Percentiles rank a stretch among this genome's conserved stretches.
These are phyloP conservation scores for Bryoglossum gracile DNA, from an alignment of 495 filamentous ascomycete genomes.

Conservation along the genomic window DNA sequence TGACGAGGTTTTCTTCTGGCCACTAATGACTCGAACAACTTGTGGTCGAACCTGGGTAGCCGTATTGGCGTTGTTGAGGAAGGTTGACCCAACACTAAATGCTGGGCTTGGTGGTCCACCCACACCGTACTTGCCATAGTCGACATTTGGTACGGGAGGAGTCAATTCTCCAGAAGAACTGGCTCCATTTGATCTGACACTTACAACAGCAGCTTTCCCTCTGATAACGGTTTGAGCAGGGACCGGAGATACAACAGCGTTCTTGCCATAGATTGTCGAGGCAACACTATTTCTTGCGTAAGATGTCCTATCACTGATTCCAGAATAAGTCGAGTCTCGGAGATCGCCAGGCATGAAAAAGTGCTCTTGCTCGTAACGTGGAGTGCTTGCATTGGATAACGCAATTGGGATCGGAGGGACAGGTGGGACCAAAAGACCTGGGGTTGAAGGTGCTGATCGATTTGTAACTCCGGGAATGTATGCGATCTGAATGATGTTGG, in stretches of 20 bases:
- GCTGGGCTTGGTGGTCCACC: conserved; percentile 40
- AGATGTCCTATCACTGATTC: conserved; percentile 57
- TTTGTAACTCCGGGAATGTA: conserved; percentile 98
- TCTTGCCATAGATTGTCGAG: conserved; percentile 85
- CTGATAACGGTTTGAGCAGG: conserved; percentile 80
- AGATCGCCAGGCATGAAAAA: conserved; percentile 93
- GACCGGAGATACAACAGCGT: conserved; percentile 69
- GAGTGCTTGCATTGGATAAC: conserved; percentile 45
- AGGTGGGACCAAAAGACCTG: conserved; percentile 77
- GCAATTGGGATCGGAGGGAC: conserved; percentile 85
- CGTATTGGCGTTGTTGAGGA: conserved; percentile 52
- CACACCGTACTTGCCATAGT: conserved; percentile 40
- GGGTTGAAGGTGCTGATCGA: conserved; percentile 73
- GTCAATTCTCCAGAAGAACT: conserved; percentile 39
- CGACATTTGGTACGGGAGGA: conserved; percentile 47
- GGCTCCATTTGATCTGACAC: conserved; percentile 60
- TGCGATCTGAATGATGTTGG: conserved; percentile 98
- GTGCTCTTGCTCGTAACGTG: conserved; percentile 67
- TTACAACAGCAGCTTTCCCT: conserved; percentile 83
- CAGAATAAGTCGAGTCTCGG: conserved; percentile 77
- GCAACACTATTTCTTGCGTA: conserved; percentile 76
- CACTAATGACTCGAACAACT: conserved; percentile 45
- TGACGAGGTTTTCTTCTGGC: conserved; percentile 35
- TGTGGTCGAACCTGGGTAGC: conserved; percentile 46
- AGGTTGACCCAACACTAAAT: conserved; percentile 58